These are phyloP conservation scores for Fibroporia radiculosa DNA, from an alignment of 768 basidiomycete species.

Conservation along the genomic window DNA sequence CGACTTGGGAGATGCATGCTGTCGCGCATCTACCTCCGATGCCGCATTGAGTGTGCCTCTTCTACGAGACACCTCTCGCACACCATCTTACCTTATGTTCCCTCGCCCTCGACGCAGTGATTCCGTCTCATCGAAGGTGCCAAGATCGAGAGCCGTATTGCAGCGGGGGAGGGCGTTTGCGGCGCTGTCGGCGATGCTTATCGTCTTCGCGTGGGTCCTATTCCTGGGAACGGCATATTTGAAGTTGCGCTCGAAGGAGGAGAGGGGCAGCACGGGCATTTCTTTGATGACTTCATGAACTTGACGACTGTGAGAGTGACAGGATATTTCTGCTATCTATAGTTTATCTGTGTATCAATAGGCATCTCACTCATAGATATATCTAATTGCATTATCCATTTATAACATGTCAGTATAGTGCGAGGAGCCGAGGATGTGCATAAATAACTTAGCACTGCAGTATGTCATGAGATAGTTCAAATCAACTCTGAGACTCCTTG, in stretches of 20 bases:
- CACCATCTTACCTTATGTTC: conserved; percentile 12
- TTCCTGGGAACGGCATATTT: conserved; percentile 58
- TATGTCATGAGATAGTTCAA: too few relatives aligned
- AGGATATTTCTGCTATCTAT: neutral
- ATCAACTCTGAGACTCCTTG: too few relatives aligned
- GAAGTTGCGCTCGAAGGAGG: conserved; percentile 40
- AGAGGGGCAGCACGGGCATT: conserved; percentile 18
- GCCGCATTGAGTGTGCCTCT: conserved; percentile 18
- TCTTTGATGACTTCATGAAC: neutral
- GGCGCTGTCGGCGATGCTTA: conserved; percentile 31
- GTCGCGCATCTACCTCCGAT: conserved; percentile 10
- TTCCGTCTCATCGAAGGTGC: conserved; percentile 2
- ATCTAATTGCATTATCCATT: too few relatives aligned
- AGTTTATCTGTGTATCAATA: conserved; percentile 3
- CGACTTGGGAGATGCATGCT: conserved; percentile 6
- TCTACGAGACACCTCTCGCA: conserved; percentile 11
- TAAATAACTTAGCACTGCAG: too few relatives aligned
- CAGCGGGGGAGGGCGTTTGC: conserved; percentile 45
- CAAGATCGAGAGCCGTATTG: conserved; percentile 18
- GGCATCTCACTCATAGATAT: neutral
- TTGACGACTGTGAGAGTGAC: neutral
- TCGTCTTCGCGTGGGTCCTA: conserved; percentile 51
- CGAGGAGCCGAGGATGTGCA: too few relatives aligned
- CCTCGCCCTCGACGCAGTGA: neutral
- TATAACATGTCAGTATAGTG: too few relatives aligned